Percentiles rank a stretch among this genome's conserved stretches.
These are phyloP conservation scores for Cornus kousa DNA, from an alignment of 148 eudicot species.

Conservation along the genomic window DNA sequence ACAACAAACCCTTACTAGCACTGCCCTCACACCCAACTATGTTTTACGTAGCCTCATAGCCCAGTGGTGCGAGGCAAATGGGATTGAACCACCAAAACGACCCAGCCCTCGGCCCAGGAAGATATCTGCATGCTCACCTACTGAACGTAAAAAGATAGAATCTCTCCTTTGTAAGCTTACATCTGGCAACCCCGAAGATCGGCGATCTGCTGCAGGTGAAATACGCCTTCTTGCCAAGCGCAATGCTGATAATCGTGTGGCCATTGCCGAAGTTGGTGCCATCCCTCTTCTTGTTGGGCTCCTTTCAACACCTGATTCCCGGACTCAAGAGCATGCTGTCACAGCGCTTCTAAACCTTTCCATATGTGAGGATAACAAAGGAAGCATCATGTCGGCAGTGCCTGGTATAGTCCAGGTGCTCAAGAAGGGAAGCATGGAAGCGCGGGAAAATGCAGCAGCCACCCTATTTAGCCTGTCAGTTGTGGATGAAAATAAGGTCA, in stretches of 20 bases:
- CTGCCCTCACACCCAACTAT: slow-evolving; percentile 13
- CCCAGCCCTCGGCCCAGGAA: slow-evolving; percentile 1
- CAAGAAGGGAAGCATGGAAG: slow-evolving; percentile 13
- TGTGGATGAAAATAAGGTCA: slow-evolving; percentile 14
- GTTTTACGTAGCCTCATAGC: slow-evolving; percentile 13
- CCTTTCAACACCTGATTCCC: slow-evolving; percentile 10
- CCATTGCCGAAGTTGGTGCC: slow-evolving; percentile 16
- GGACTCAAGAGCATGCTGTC: slow-evolving; percentile 13
- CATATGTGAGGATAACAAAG: slow-evolving; percentile 18
- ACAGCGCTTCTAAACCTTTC: slow-evolving; percentile 16
- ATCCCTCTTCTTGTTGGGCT: slow-evolving; percentile 14
- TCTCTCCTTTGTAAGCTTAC: slow-evolving; percentile 16
- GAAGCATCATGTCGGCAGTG: slow-evolving; percentile 10
- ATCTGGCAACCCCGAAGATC: slow-evolving; percentile 14
- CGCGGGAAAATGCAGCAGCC: slow-evolving; percentile 18
- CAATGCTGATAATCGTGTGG: slow-evolving; percentile 8
- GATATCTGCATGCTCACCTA: slow-evolving; percentile 2
- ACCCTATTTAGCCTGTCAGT: slow-evolving; percentile 14
- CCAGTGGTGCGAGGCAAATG: slow-evolving; percentile 13
- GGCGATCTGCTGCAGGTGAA: slow-evolving; percentile 15
- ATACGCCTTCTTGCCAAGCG: slow-evolving; percentile 18
- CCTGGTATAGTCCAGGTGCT: slow-evolving; percentile 10
- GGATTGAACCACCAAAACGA: slow-evolving; percentile 16
- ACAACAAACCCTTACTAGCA: not conserved
- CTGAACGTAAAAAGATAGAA: slow-evolving; percentile 17